Evolutionary conservation across 352 stramenopile species (phyloP), one percentile per base, ranked within the genome.

Genomic region (Globisporangium acanthophoron): DNA sequence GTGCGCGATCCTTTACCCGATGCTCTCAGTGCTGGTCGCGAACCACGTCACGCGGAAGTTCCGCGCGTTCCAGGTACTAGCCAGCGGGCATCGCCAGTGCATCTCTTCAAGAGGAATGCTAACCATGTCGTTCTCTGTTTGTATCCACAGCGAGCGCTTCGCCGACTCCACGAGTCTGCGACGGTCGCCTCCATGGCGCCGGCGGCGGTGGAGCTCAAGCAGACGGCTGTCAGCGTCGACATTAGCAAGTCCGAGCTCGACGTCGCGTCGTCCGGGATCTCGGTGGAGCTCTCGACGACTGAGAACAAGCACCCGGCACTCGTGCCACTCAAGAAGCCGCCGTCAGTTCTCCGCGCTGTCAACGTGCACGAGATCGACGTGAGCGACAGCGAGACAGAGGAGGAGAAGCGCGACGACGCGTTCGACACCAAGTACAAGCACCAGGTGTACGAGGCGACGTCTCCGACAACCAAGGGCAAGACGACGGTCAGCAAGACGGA

Each of bases 21-120:
- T 84, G 33, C 64, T 90, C 9, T 76, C 77, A 1, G 71, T 91
- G n/a, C 54, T 88, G 3, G 72, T 91, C 37, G 76, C 83, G 44
- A 74, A 66, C 6, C 71, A 85, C 44, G 72, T 80, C 50, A 76
- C 69, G 44, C 65, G 80, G 56, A 93, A 93, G 41, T 90, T 87
- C 46, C 66, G 66, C 33, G 59, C 65, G 1, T 93, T 76, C 52
- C 68, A 73, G 55, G 64, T 74, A 27, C 24, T 27, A 27, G 24
- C 24, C 24, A 2, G 24, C 24, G 24, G 24, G 24, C 24, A 27
- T 27, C 24, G 24, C 24, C 24, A 27, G 1, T 27, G 24, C 24
- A 27, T 27, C 1, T 27, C 24, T 27, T 27, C 24, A 27, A 27
- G 24, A 3, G 24, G 24, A 27, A 13, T 24, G 27, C 31, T 64